Base-by-base conservation (phyloP, 192 early-diverging fungal genomes). In the Chytriomyces sp. region DNA sequence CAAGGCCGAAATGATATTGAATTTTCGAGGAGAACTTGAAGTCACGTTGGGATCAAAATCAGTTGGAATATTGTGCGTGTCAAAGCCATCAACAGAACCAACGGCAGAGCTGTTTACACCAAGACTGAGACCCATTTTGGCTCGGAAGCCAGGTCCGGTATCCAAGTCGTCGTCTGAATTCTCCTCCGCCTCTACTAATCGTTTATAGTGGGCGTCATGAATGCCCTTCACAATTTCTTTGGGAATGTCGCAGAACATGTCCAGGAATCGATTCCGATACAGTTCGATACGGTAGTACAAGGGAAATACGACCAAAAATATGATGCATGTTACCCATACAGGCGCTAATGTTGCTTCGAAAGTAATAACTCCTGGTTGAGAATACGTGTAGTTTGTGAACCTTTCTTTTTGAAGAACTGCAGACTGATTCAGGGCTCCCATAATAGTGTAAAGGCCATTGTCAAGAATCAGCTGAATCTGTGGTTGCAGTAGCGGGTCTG, bases 211-310 rank as follows among this genome's bases (percentile, higher is more conserved):
- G 0, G 79, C 48, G 13, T 78, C 77, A 65, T 86, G 70, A 45
- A 86, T 86, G 43, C 77, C 82, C 68, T 79, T 83, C 18, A 83
- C 78, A 7, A 83, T 76, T 48, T 86, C 84, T 57, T 80, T 81
- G 5, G 84, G 82, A 26, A 85, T 85, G 45, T 81, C 79, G 45
- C 80, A 67, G 57, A 86, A 86, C 60, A 82, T 79, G 43, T 63
- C 64, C 45, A 79, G 50, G 66, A 82, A 76, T 20, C 45, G 11
- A 53, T 76, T 65, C 5, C 77, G 59, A 50, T 79, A 70, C 45
- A 65, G 44, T 67, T 79, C 73, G 60, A 79, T 79, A 49, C 43
- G 53, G 23, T 68, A 74, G 57, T 79, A 82, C 9, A 85, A 11
- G 5, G 84, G 83, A 67, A 79, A 81, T 8, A 81, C 76, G 23